Base-by-base conservation (phyloP, 495 filamentous ascomycete genomes). In the Usnea hakonensis region DNA sequence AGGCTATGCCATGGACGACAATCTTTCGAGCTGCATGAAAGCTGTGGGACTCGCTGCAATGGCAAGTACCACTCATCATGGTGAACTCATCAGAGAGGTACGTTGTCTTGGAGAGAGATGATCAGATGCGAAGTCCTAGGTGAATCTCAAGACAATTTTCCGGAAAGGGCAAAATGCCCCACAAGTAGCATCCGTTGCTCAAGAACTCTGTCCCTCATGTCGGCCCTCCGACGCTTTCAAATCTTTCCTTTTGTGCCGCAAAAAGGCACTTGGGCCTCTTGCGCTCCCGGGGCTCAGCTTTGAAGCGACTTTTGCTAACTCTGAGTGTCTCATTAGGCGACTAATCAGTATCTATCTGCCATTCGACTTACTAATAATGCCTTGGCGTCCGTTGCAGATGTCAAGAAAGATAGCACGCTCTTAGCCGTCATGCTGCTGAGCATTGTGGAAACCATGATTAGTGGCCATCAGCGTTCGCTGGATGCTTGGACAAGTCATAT, bases 401-500 rank as follows among this genome's bases (percentile, higher is more conserved):
- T 80, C 43, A 79, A 78, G 63, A 78, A 83, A 40, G 85, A 88
- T 68, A 77, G 76, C 50, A 85, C 85, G 3, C 77, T 88, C 60
- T 80, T 84, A 35, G 76, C 83, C 3, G 78, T 86, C 50, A 73
- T 88, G 23, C 75, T 86, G 38, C 73, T 88, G 41, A 78, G 69
- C 61, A 73, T 76, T 66, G 81, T 71, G 69, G 77, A 77, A 74
- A 77, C 83, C 61, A 76, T 85, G 44, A 75, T 78, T 0, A 80
- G 80, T 58, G 72, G 74, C 61, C 69, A 73, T 11, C 72, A 75
- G 14, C 68, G 70, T 46, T 77, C 77, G 32, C 73, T 84, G 33
- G 70, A 74, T 23, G 79, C 79, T 3, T 88, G 83, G 76, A 79
- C 78, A 41, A 79, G 79, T 53, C 85, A 88, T 69, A 77, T 86